Evolutionary conservation across 345 rosid species (phyloP).

Genomic region (Sisymbrium irio): DNA sequence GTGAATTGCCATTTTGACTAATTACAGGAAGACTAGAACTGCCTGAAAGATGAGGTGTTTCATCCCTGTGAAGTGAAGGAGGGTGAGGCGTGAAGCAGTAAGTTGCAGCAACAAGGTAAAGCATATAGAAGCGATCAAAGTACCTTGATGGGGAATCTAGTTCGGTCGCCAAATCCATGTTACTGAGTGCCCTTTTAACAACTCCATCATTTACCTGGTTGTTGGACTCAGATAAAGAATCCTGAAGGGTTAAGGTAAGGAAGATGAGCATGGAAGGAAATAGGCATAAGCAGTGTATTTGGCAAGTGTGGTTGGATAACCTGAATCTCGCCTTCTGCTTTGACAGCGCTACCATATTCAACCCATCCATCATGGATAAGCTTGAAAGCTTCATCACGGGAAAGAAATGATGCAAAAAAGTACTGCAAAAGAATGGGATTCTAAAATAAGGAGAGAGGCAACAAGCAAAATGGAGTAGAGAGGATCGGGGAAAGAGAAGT

Average conservation of each 20-base stretch:
- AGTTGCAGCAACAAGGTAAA: conserved; percentile 14
- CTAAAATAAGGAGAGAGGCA: conserved; percentile 20
- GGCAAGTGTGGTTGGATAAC: conserved; percentile 25
- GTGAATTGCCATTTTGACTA: conserved; percentile 43
- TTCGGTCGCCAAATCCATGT: conserved; percentile 30
- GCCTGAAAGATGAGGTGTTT: conserved; percentile 35
- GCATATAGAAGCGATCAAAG: conserved; percentile 1
- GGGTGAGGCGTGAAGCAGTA: conserved; percentile 2
- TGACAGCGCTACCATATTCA: conserved; percentile 44
- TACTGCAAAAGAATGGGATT: conserved; percentile 46
- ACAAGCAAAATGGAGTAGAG: conserved; percentile 12
- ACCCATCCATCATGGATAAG: conserved; percentile 66
- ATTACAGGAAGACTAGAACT: conserved; percentile 37
- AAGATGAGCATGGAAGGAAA: conserved; percentile 9
- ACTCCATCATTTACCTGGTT: conserved; percentile 55
- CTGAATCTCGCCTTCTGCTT: conserved; percentile 48
- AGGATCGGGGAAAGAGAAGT: conserved; percentile 3
- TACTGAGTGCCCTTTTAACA: conserved; percentile 46
- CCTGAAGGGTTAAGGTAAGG: conserved; percentile 40
- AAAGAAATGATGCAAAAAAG: conserved; percentile 76
- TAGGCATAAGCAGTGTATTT: conserved; percentile 16
- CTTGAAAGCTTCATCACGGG: conserved; percentile 82
- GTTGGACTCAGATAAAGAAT: conserved; percentile 48
- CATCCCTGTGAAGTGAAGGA: conserved; percentile 48
- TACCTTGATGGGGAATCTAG: conserved; percentile 55